Evolutionary conservation across 495 filamentous ascomycete species (phyloP).

Genomic region (Aspergillus coremiiformis): DNA sequence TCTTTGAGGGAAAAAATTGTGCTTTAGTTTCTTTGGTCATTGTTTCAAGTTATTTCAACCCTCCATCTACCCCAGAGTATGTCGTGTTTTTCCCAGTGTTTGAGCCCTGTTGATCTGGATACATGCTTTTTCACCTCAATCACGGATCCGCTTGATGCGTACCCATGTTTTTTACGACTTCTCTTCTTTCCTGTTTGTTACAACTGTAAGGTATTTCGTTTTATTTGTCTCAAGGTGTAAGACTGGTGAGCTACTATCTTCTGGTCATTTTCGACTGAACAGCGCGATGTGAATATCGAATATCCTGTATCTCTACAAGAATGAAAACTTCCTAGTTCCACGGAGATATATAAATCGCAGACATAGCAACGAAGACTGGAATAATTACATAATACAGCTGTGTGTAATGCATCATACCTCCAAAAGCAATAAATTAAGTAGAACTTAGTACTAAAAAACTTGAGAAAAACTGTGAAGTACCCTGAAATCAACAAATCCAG

Average conservation of each 20-base stretch:
- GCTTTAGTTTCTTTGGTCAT: conserved; percentile 10
- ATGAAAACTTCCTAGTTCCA: neutral
- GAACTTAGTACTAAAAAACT: no score
- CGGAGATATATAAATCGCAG: neutral
- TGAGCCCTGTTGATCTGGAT: conserved; percentile 1
- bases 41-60: conserved; percentile 2
- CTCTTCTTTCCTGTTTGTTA: conserved; percentile 1
- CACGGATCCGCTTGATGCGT: conserved; percentile 6
- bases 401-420: neutral
- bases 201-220: conserved; percentile 7
- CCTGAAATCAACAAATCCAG: no score
- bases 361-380: neutral
- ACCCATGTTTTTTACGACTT: conserved; percentile 6
- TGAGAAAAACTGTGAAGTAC: no score
- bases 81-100: conserved; percentile 4
- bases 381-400: neutral
- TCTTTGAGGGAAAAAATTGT: conserved; percentile 29
- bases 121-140: neutral
- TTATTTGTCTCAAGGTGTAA: conserved; percentile 5
- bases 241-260: conserved; percentile 4
- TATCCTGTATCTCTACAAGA: conserved; percentile 11
- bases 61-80: conserved; percentile 3
- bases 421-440: no score
- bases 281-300: conserved; percentile 4
- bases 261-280: neutral